These are phyloP conservation scores for Pistacia vera DNA, from an alignment of 345 rosid species.

Conservation along the genomic window DNA sequence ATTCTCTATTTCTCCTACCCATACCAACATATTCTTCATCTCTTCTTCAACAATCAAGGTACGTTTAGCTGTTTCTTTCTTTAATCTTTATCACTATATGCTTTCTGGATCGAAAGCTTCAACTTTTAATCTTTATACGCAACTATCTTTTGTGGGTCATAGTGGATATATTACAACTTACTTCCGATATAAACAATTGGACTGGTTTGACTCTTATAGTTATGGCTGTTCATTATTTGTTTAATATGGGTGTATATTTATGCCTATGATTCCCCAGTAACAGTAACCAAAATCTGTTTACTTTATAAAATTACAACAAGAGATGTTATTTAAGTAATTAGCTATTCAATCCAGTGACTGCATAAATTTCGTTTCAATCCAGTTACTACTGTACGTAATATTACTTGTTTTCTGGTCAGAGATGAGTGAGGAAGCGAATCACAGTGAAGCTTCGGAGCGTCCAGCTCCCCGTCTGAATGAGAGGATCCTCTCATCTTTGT, in stretches of 20 bases:
- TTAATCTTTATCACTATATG: not conserved
- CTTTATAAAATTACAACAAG: not conserved
- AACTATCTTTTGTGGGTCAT: slow-evolving; percentile 22
- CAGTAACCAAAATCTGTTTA: not conserved
- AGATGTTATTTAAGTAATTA: not conserved
- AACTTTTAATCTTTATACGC: not conserved
- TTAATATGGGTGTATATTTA: no score
- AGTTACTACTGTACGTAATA: not conserved
- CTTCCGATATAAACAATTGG: not conserved
- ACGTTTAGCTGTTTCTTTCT: slow-evolving; percentile 14
- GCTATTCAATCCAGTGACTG: not conserved
- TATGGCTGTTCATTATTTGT: not conserved
- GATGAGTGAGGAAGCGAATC: slow-evolving; percentile 49
- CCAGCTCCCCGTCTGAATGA: slow-evolving; percentile 70
- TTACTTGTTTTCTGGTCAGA: slow-evolving; percentile 16
- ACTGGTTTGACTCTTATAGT: not conserved
- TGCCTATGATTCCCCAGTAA: not conserved
- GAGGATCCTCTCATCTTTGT: slow-evolving; percentile 93
- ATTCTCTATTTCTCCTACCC: not conserved
- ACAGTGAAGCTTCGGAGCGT: slow-evolving; percentile 25
- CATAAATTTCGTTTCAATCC: no score
- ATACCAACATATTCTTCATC: not conserved
- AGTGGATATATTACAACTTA: slow-evolving; percentile 5
- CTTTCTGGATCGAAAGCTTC: slow-evolving; percentile 9
- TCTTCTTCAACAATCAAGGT: slow-evolving; percentile 32